A percentile compares a stretch with the other conserved stretches of the same genome.
These are phyloP conservation scores for Tolypocladium inflatum DNA, from an alignment of 2,329 filamentous ascomycete genomes.

Conservation along the genomic window DNA sequence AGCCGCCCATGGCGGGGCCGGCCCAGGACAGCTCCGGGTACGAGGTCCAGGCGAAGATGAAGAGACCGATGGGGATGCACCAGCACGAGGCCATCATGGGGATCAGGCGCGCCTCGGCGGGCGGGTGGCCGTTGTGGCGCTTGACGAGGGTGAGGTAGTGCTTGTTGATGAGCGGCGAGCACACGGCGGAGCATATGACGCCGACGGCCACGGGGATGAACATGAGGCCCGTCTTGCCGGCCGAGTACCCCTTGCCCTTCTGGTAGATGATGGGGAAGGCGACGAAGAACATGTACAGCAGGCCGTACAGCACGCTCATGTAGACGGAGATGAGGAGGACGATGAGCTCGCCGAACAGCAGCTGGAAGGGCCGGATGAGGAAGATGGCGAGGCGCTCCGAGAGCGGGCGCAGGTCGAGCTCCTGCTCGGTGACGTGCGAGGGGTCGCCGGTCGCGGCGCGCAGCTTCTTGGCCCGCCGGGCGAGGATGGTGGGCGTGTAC, in stretches of 20 bases:
- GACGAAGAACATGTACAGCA: conserved; percentile 71
- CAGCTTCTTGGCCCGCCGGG: conserved; percentile 59
- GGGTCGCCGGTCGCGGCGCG: conserved; percentile 57
- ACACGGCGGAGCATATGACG: conserved; percentile 56
- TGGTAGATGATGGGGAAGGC: conserved; percentile 65
- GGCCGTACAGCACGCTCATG: conserved; percentile 72
- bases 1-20: conserved; percentile 62
- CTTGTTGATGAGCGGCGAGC: conserved; percentile 66
- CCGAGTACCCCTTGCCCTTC: conserved; percentile 67
- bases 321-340: conserved; percentile 77
- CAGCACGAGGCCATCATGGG: conserved; percentile 76
- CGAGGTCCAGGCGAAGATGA: conserved; percentile 53
- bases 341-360: conserved; percentile 76
- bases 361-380: conserved; percentile 73
- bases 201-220: conserved; percentile 77
- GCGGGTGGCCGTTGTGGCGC: conserved; percentile 61
- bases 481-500: conserved; percentile 71
- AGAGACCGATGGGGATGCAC: conserved; percentile 53
- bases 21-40: conserved; percentile 58
- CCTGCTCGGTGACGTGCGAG: conserved; percentile 68
- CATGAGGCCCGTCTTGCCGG: conserved; percentile 71
- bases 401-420: conserved; percentile 64
- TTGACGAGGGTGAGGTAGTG: conserved; percentile 60
- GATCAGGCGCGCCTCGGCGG: conserved; percentile 68
- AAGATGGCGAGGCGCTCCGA: conserved; percentile 62